Evolutionary conservation across 768 basidiomycete species (phyloP).

Genomic region (Suillus alpinus): DNA sequence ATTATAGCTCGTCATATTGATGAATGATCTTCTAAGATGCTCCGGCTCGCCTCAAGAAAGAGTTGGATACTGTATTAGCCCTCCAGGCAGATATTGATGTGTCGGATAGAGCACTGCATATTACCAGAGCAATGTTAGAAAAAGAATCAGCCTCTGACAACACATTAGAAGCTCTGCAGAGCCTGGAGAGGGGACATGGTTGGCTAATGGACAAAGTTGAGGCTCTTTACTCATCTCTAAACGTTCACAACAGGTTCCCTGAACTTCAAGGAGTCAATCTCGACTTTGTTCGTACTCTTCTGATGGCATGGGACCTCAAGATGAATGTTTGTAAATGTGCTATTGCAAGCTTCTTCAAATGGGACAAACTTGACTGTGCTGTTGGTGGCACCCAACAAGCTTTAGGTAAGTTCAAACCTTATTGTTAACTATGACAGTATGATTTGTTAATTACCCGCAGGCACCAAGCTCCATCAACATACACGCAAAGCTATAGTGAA

Average conservation of each 20-base stretch:
- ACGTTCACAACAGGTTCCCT: conserved; percentile 31
- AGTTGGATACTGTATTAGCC: conserved; percentile 28
- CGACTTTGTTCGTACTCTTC: conserved; percentile 29
- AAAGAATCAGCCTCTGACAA: conserved; percentile 2
- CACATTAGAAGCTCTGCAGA: conserved; percentile 13
- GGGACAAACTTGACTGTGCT: conserved; percentile 35
- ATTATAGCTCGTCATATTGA: not conserved
- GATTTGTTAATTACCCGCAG: not conserved
- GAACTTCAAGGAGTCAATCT: conserved; percentile 29
- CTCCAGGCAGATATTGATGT: conserved; percentile 30
- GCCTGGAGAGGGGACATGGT: conserved; percentile 20
- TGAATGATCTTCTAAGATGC: conserved; percentile 15
- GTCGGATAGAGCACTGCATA: conserved; percentile 23
- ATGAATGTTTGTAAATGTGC: conserved; percentile 35
- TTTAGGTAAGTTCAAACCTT: conserved; percentile 4
- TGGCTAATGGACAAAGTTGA: conserved; percentile 26
- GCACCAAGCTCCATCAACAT: conserved; percentile 31
- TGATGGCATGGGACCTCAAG: conserved; percentile 37
- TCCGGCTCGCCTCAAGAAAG: conserved; percentile 28
- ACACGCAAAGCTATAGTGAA: conserved; percentile 27
- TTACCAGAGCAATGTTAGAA: conserved; percentile 8
- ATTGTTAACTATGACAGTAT: not conserved
- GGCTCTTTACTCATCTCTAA: conserved; percentile 31
- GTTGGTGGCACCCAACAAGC: conserved; percentile 27
- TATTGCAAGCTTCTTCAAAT: conserved; percentile 35